A percentile compares a stretch with the other conserved stretches of the same genome.
These are phyloP conservation scores for Bacidia rubella DNA, from an alignment of 495 filamentous ascomycete species.

Conservation along the genomic window DNA sequence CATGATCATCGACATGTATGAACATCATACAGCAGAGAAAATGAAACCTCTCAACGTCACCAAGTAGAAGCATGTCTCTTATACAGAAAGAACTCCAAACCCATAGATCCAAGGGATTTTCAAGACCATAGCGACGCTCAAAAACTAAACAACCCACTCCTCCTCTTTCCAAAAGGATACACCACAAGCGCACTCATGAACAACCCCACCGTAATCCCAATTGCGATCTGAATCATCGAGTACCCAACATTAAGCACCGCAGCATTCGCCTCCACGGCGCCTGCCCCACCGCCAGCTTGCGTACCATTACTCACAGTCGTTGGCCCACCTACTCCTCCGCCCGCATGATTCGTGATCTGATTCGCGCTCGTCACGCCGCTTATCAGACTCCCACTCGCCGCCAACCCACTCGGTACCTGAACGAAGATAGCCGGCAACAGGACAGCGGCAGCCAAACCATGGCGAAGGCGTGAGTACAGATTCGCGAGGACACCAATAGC, in stretches of 20 bases:
- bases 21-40: too few species aligned
- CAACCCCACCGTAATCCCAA: conserved; percentile 83
- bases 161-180: conserved; percentile 83
- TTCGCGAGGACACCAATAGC: conserved; percentile 79
- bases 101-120: too few species aligned
- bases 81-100: too few species aligned
- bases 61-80: too few species aligned
- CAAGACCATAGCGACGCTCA: too few species aligned
- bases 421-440: conserved; percentile 92
- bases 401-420: conserved; percentile 80
- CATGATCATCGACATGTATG: too few species aligned
- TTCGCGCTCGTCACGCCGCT: conserved; percentile 77
- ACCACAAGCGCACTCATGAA: conserved; percentile 77
- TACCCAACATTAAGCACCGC: conserved; percentile 77
- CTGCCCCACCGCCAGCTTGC: conserved; percentile 24
- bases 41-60: too few species aligned
- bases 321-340: conserved; percentile 23
- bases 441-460: conserved; percentile 75
- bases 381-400: conserved; percentile 69
- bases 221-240: conserved; percentile 81
- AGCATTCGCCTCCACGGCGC: conserved; percentile 34
- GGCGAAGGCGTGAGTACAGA: conserved; percentile 68
- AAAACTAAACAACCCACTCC: conserved; percentile 82
- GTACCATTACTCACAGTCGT: conserved; percentile 37
- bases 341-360: conserved; percentile 41